These are phyloP conservation scores for Yamadazyma membranifaciens DNA, from an alignment of 1,139 yeast species.

Conservation along the genomic window DNA sequence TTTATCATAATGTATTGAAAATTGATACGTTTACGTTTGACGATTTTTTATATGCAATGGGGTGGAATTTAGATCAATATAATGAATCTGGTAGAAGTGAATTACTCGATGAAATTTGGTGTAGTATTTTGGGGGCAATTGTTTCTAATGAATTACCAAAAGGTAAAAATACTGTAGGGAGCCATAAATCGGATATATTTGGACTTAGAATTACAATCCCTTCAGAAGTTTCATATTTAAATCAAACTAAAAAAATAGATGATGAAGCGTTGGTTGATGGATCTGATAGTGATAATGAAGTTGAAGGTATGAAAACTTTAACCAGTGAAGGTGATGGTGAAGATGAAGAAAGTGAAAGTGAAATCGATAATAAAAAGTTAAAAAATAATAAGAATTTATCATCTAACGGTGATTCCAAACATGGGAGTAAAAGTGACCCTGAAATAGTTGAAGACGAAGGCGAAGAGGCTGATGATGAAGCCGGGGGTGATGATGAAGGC, in stretches of 20 bases:
- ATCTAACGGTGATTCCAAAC: constrained; percentile 15
- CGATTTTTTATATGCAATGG: constrained; percentile 66
- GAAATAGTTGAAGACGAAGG: constrained; percentile 15
- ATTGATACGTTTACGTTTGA: constrained; percentile 79
- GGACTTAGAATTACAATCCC: constrained; percentile 46
- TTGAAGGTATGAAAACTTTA: constrained; percentile 19
- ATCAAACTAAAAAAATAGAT: constrained; percentile 14
- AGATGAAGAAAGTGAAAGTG: constrained; percentile 22
- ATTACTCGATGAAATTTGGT: constrained; percentile 69
- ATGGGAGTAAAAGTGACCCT: not conserved
- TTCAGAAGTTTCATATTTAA: constrained; percentile 26
- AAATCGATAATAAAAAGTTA: constrained; percentile 9
- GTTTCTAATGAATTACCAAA: constrained; percentile 38
- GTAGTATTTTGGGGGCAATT: constrained; percentile 53
- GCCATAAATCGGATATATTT: constrained; percentile 24
- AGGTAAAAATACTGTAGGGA: constrained; percentile 17
- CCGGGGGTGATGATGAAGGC: constrained; percentile 21
- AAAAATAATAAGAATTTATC: constrained; percentile 19
- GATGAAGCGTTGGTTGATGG: constrained; percentile 23
- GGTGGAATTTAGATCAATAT: constrained; percentile 49
- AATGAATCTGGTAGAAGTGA: constrained; percentile 48
- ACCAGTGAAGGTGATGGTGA: constrained; percentile 16
- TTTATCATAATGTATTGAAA: constrained; percentile 61
- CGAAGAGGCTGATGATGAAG: constrained; percentile 21
- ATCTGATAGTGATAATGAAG: constrained; percentile 23